Evolutionary conservation across 1,284 basidiomycete species (phyloP).

Genomic region (Ganoderma leucocontextum): DNA sequence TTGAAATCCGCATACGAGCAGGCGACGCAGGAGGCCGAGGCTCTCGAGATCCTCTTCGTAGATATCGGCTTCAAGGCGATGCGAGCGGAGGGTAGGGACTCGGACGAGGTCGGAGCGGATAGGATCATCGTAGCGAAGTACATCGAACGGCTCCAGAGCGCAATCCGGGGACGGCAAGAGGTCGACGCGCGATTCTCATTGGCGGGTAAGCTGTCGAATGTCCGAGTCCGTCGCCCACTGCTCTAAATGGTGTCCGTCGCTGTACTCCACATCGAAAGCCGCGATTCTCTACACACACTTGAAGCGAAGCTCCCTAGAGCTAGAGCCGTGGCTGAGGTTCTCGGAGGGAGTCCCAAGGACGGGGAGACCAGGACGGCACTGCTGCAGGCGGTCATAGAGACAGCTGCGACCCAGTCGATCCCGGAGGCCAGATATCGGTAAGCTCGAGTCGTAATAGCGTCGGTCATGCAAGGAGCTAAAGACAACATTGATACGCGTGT

Average conservation of each 20-base stretch:
- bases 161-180: not conserved
- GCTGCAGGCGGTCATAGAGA: not conserved
- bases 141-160: not conserved
- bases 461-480: not conserved
- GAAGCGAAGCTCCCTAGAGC: not conserved
- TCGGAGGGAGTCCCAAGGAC: not conserved
- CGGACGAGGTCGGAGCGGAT: not conserved
- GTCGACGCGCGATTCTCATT: not conserved
- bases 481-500: not conserved
- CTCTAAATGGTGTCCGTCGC: not conserved
- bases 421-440: not conserved
- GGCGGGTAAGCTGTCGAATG: not conserved
- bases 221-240: not conserved
- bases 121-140: not conserved
- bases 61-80: not conserved
- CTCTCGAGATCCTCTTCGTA: not conserved
- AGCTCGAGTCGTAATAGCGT: not conserved
- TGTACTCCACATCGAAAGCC: not conserved
- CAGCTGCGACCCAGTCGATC: not conserved
- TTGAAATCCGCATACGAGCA: not conserved
- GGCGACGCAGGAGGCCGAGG: conserved; percentile 1
- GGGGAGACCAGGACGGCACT: not conserved
- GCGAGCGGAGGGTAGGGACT: not conserved
- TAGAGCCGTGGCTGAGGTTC: not conserved
- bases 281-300: not conserved